Conservation (phyloP, 1,284 basidiomycete species). For the Kwoniella shivajii region DNA sequence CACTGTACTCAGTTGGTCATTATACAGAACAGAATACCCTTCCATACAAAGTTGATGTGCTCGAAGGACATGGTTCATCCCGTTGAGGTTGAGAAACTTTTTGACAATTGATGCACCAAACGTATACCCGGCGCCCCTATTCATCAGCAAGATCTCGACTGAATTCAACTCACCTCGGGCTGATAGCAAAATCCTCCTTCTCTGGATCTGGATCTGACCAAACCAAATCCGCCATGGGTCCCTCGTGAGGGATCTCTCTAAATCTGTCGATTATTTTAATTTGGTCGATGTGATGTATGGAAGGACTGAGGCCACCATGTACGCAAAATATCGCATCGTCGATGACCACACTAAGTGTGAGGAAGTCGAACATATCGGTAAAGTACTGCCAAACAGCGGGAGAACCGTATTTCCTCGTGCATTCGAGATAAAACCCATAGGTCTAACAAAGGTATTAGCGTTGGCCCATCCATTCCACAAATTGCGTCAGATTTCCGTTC, state of each 20-base stretch:
- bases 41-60: conserved; percentile 99
- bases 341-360: conserved; percentile 96
- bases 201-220: conserved; percentile 99
- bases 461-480: conserved; percentile 2
- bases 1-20: conserved; percentile 92
- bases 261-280: conserved; percentile 99
- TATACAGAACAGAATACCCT: conserved; percentile 92
- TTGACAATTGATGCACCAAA: conserved; percentile 98
- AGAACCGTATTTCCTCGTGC: conserved; percentile 94
- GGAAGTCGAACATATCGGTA: conserved; percentile 99
- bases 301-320: conserved; percentile 96
- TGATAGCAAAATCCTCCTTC: conserved; percentile 99
- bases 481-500: conserved; percentile 53
- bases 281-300: conserved; percentile 98
- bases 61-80: conserved; percentile 95
- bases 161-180: conserved; percentile 70
- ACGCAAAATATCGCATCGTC: conserved; percentile 99
- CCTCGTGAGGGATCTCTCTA: conserved; percentile 98
- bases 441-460: conserved; percentile 63
- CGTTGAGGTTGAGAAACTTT: conserved; percentile 92
- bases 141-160: conserved; percentile 12
- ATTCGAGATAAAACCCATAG: conserved; percentile 99
- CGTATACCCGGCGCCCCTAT: conserved; percentile 95
- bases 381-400: conserved; percentile 99
- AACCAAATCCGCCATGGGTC: conserved; percentile 99